These are phyloP conservation scores for Raphanus sativus DNA, from an alignment of 345 rosid species.

Conservation along the genomic window DNA sequence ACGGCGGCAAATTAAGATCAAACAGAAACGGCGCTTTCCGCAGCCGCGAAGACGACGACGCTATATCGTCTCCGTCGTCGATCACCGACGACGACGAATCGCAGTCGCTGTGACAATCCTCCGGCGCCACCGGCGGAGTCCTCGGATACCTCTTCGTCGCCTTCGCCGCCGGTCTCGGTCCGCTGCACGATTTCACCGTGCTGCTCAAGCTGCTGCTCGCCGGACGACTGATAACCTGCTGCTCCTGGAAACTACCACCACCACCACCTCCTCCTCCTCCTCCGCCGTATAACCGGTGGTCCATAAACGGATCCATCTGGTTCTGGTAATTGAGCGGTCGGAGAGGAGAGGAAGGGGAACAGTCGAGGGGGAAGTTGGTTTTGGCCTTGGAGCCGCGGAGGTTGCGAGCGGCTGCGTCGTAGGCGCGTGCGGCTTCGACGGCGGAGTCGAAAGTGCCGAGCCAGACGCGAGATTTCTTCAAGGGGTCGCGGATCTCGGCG, in stretches of 20 bases:
- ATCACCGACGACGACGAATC: conserved; percentile 93
- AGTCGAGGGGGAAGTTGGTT: conserved; percentile 66
- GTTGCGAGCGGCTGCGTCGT: conserved; percentile 75
- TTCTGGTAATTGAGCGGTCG: conserved; percentile 33
- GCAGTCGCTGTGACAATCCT: conserved; percentile 89
- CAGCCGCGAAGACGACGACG: conserved; percentile 52
- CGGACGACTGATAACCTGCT: conserved; percentile 51
- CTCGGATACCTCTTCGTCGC: conserved; percentile 50
- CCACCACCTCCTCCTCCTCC: conserved; percentile 29
- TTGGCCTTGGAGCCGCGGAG: conserved; percentile 93
- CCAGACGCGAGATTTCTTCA: conserved; percentile 87
- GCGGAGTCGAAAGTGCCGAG: conserved; percentile 97
- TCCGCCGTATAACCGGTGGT: conserved; percentile 47
- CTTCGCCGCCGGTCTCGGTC: conserved; percentile 59
- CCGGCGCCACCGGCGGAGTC: conserved; percentile 66
- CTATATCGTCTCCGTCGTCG: conserved; percentile 55
- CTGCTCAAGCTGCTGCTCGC: conserved; percentile 90
- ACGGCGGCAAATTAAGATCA: conserved; percentile 90
- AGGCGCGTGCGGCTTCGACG: conserved; percentile 88
- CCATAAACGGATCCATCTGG: conserved; percentile 45
- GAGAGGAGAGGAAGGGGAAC: conserved; percentile 37
- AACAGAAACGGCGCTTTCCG: conserved; percentile 52
- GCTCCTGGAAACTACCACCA: conserved; percentile 39
- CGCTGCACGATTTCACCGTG: conserved; percentile 91
- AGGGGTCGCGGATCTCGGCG: conserved; percentile 94